These are phyloP conservation scores for Quercus wislizeni DNA, from an alignment of 306 rosid genomes.

Conservation along the genomic window DNA sequence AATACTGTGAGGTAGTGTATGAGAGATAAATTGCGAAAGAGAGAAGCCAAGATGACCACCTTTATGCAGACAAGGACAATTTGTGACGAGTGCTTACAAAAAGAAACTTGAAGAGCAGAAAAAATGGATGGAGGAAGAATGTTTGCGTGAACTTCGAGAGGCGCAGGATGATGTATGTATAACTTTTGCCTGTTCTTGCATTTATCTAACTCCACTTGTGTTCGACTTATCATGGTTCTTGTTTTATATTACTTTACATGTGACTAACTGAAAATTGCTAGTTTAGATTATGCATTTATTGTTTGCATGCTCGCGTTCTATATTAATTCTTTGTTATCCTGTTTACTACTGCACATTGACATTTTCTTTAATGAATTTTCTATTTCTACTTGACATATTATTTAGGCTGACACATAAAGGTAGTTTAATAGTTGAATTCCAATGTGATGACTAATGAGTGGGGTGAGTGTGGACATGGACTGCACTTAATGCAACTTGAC, in stretches of 20 bases:
- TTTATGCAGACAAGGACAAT: conserved; percentile 82
- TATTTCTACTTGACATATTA: no score
- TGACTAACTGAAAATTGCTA: not conserved
- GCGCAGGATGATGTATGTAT: conserved; percentile 81
- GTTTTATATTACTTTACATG: conserved; percentile 16
- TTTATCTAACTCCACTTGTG: not conserved
- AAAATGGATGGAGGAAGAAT: conserved; percentile 83
- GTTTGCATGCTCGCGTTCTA: not conserved
- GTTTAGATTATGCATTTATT: not conserved
- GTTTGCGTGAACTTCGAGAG: conserved; percentile 63
- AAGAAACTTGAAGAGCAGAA: conserved; percentile 77
- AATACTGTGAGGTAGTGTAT: conserved; percentile 67
- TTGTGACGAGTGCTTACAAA: conserved; percentile 77
- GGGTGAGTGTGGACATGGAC: no score
- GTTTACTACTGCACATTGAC: no score
- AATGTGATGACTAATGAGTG: no score
- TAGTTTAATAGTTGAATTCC: no score
- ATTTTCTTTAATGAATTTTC: no score
- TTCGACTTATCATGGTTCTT: conserved; percentile 2
- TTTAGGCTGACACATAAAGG: no score
- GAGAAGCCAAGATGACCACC: conserved; percentile 84
- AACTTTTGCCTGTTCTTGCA: not conserved
- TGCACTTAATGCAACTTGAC: no score
- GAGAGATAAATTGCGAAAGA: conserved; percentile 88
- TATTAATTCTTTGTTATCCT: not conserved